Evolutionary conservation across 192 early-diverging fungal genomes (phyloP).

Genomic region (Coemansia sp.): DNA sequence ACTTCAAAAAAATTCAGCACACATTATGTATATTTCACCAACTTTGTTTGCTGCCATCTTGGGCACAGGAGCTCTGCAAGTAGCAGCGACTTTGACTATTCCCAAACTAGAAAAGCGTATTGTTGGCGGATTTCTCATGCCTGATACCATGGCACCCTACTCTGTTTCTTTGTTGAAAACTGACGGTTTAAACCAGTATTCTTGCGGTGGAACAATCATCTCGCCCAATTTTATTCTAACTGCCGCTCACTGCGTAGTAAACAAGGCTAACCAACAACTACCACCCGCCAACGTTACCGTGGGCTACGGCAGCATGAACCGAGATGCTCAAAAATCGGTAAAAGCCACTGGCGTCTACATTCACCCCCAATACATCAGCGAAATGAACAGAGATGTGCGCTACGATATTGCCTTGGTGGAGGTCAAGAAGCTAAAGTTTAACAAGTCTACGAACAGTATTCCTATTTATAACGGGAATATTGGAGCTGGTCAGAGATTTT

Average conservation of each 20-base stretch:
- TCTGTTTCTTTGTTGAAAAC: slow-evolving; percentile 16
- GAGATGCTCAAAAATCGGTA: not conserved
- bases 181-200: not conserved
- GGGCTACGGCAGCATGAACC: slow-evolving; percentile 29
- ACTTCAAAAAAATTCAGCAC: not conserved
- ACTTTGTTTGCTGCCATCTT: not conserved
- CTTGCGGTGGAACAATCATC: slow-evolving; percentile 49
- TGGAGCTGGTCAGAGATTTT: slow-evolving; percentile 15
- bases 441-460: slow-evolving; percentile 6
- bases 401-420: slow-evolving; percentile 43
- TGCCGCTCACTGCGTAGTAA: slow-evolving; percentile 41
- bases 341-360: slow-evolving; percentile 11
- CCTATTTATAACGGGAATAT: slow-evolving; percentile 27
- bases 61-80: not conserved
- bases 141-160: slow-evolving; percentile 17
- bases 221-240: slow-evolving; percentile 36
- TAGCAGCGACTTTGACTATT: not conserved
- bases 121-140: slow-evolving; percentile 36
- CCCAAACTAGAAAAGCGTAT: slow-evolving; percentile 28
- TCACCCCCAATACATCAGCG: slow-evolving; percentile 24
- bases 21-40: not conserved
- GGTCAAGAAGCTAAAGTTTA: slow-evolving; percentile 18
- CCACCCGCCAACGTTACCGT: slow-evolving; percentile 21
- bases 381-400: not conserved
- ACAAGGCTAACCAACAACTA: not conserved